Percentiles rank a stretch among this genome's conserved stretches.
phyloP scores from a whole-genome alignment of 1,284 basidiomycete species.

The Ganoderma resinaceum region DNA sequence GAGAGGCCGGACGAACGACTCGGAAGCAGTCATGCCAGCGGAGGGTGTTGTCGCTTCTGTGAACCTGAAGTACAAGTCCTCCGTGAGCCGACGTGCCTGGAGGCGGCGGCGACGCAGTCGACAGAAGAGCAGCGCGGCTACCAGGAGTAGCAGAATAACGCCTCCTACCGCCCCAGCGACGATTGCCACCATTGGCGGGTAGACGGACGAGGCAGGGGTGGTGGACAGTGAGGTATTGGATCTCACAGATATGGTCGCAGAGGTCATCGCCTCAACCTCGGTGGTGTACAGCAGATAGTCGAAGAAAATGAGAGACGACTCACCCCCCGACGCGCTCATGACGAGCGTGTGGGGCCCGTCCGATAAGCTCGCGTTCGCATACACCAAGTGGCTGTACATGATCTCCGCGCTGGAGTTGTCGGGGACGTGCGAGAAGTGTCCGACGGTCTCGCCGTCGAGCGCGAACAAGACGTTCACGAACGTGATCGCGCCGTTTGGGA shows the following conservation, averaged over 20 bases:
- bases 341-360: conserved; percentile 27
- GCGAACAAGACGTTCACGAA: conserved; percentile 44
- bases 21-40: background rate
- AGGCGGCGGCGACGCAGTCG: background rate
- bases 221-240: background rate
- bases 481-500: conserved; percentile 15
- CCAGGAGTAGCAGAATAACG: background rate
- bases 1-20: background rate
- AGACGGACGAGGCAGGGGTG: background rate
- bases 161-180: background rate
- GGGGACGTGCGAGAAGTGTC: conserved; percentile 34
- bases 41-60: background rate
- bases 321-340: conserved; percentile 13
- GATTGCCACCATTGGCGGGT: background rate
- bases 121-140: background rate
- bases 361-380: conserved; percentile 28
- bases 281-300: conserved; percentile 32
- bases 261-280: background rate
- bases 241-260: background rate
- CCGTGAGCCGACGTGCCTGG: background rate
- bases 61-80: background rate
- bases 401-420: conserved; percentile 32
- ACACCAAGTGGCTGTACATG: conserved; percentile 42
- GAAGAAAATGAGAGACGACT: conserved; percentile 27
- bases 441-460: conserved; percentile 39